A percentile compares a stretch with the other conserved stretches of the same genome.
Conservation (phyloP, 345 rosid genomes). For the Gossypium bickii region DNA sequence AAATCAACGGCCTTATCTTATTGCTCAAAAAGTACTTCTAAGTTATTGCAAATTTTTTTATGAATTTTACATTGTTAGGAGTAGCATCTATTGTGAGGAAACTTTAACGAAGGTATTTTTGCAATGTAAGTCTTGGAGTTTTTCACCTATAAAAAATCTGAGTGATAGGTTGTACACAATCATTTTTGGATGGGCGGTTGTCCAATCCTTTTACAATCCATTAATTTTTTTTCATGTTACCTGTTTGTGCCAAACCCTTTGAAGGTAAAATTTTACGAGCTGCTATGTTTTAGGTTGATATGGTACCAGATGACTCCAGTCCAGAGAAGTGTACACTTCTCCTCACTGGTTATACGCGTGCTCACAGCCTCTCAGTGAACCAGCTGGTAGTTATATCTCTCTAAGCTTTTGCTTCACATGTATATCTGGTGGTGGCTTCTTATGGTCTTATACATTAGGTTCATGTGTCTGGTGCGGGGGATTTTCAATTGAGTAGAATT, state of each 20-base stretch:
- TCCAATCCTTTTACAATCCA: neutral
- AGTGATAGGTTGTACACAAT: neutral
- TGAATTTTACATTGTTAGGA: neutral
- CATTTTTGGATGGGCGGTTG: neutral
- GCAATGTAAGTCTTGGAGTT: neutral
- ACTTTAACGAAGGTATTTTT: neutral
- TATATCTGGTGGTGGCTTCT: constrained; percentile 18
- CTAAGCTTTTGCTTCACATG: constrained; percentile 14
- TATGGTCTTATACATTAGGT: constrained; percentile 40
- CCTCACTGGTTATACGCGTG: constrained; percentile 74
- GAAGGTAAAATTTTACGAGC: neutral
- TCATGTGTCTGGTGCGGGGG: constrained; percentile 85
- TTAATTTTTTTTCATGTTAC: neutral
- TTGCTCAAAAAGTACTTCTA: constrained; percentile 60
- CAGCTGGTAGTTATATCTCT: constrained; percentile 62
- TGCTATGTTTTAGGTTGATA: constrained; percentile 42
- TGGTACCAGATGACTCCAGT: constrained; percentile 42
- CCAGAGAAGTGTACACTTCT: constrained; percentile 58
- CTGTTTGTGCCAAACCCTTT: neutral
- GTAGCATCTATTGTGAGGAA: neutral
- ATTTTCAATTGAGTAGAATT: constrained; percentile 75
- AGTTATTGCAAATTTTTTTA: constrained; percentile 2
- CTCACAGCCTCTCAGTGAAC: constrained; percentile 66
- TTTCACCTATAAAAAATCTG: neutral
- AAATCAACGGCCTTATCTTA: constrained; percentile 69